Evolutionary conservation across 768 basidiomycete species (phyloP).

Genomic region (Russula griseocarnosa): DNA sequence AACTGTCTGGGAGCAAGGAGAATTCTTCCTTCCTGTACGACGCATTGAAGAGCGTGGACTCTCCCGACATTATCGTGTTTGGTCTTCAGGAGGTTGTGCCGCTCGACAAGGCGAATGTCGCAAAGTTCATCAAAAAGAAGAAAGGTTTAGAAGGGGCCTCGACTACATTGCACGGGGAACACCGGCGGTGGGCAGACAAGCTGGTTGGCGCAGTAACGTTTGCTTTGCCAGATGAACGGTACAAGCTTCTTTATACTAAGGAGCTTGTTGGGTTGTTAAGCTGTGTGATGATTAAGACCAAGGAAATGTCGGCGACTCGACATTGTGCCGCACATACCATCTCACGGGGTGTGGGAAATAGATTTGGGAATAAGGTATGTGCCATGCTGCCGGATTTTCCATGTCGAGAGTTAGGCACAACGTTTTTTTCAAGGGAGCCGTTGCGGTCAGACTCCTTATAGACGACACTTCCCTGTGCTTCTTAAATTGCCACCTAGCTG

Average conservation of each 20-base stretch:
- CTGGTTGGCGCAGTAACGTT: conserved; percentile 67
- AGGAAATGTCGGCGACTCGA: conserved; percentile 55
- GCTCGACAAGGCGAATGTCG: conserved; percentile 92
- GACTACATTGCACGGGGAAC: conserved; percentile 81
- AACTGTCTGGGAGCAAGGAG: conserved; percentile 57
- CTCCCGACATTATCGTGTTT: conserved; percentile 87
- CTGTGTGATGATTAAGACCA: conserved; percentile 67
- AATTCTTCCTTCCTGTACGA: conserved; percentile 81
- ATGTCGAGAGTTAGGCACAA: neutral
- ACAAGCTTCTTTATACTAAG: conserved; percentile 79
- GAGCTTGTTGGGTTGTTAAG: conserved; percentile 87
- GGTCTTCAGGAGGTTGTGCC: conserved; percentile 97
- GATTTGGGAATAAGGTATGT: conserved; percentile 91
- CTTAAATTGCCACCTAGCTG: conserved; percentile 97
- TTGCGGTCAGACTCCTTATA: conserved; percentile 82
- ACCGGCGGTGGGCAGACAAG: conserved; percentile 85
- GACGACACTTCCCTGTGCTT: conserved; percentile 93
- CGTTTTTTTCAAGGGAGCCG: conserved; percentile 60
- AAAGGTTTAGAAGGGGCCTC: conserved; percentile 61
- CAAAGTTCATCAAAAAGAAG: conserved; percentile 76
- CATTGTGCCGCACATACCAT: conserved; percentile 75
- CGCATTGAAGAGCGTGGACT: conserved; percentile 63
- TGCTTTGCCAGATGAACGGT: conserved; percentile 67
- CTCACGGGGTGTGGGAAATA: conserved; percentile 88
- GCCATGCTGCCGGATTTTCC: neutral